These are phyloP conservation scores for Tylopilus sp. DNA, from an alignment of 1,284 basidiomycete species.

Conservation along the genomic window DNA sequence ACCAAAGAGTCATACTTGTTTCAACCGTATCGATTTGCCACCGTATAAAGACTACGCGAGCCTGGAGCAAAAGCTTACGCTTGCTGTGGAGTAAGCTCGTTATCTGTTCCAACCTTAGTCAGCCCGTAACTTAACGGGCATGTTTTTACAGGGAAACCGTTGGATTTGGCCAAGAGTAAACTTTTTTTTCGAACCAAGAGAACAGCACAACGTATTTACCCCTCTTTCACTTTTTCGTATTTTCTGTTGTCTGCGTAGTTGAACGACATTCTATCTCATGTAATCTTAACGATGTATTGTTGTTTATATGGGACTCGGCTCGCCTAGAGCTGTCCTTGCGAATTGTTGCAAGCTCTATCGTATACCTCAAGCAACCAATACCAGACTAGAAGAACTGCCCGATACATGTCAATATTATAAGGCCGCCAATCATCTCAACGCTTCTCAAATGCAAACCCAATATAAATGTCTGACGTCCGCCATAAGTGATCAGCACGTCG, in stretches of 20 bases:
- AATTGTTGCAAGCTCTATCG: not conserved
- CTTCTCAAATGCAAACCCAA: conserved; percentile 80
- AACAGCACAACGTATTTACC: conserved; percentile 17
- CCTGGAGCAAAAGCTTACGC: conserved; percentile 77
- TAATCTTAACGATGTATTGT: conserved; percentile 29
- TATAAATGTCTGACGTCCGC: conserved; percentile 63
- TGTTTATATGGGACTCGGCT: conserved; percentile 6
- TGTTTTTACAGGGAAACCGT: conserved; percentile 54
- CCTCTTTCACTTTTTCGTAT: conserved; percentile 2
- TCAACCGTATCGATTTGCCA: conserved; percentile 82
- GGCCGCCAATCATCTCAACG: conserved; percentile 32
- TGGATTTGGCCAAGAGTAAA: conserved; percentile 63
- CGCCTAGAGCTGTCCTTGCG: not conserved
- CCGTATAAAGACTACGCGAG: conserved; percentile 81
- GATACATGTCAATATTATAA: conserved; percentile 5
- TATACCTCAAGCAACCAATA: conserved; percentile 7
- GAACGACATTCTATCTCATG: conserved; percentile 23
- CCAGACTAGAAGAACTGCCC: not conserved
- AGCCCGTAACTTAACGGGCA: conserved; percentile 11
- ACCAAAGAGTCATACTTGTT: conserved; percentile 83
- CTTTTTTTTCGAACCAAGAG: not conserved
- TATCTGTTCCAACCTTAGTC: not conserved
- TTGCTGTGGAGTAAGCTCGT: conserved; percentile 69
- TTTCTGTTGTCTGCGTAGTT: conserved; percentile 4
- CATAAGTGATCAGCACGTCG: conserved; percentile 6